Conservation (phyloP, 176 grass and related monocot species). For the Areca catechu region DNA sequence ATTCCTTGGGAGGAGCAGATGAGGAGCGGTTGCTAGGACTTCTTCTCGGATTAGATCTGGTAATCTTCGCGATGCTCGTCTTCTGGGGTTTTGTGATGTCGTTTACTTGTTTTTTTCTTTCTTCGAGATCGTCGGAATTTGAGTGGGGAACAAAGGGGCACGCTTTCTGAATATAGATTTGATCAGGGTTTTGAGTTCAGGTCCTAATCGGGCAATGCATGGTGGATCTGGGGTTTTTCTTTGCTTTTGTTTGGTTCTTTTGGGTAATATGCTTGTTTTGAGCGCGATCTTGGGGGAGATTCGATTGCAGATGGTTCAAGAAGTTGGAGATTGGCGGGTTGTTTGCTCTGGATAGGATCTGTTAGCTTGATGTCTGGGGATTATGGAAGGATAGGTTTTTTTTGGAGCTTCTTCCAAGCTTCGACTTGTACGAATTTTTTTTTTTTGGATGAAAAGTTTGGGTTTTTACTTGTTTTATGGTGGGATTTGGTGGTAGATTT, state of each 20-base stretch:
- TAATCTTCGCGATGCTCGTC: slow-evolving; percentile 19
- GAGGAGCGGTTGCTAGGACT: slow-evolving; percentile 29
- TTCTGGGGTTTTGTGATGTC: slow-evolving; percentile 10
- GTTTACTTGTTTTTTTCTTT: not conserved
- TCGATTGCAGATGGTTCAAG: slow-evolving; percentile 8
- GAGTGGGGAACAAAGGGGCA: not conserved
- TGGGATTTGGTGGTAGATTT: no score
- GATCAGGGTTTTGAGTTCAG: slow-evolving; percentile 19
- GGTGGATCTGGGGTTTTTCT: slow-evolving; percentile 39
- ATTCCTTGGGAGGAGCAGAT: slow-evolving; percentile 4
- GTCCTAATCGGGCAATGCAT: slow-evolving; percentile 15
- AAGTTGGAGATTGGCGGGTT: no score
- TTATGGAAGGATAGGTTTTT: no score
- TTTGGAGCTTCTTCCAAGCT: no score
- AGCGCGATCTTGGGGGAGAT: slow-evolving; percentile 17
- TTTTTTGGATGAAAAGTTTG: no score
- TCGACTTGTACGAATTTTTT: no score
- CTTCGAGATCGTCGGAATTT: not conserved
- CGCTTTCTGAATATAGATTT: slow-evolving; percentile 13
- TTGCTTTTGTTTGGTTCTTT: slow-evolving; percentile 4
- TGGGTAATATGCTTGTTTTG: slow-evolving; percentile 19
- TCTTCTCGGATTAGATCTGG: slow-evolving; percentile 32
- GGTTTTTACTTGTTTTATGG: no score
- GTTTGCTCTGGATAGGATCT: no score
- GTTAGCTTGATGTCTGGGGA: no score